phyloP scores from a whole-genome alignment of 23 red algal species.

The Pyropia yezoensis region DNA sequence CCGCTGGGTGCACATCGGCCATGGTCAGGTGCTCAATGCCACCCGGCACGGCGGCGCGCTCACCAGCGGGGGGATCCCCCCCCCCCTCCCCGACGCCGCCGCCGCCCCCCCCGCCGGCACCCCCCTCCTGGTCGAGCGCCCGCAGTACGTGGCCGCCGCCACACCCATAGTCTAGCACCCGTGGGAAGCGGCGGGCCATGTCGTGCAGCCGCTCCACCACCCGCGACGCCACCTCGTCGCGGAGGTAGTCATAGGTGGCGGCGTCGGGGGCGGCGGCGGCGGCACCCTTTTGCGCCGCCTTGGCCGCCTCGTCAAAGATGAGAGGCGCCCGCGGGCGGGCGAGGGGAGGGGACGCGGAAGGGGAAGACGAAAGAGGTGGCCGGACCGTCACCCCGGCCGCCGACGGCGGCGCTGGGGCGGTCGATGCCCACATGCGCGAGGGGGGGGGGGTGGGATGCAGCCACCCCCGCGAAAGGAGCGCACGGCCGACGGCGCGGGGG shows the following conservation, averaged over 20 bases:
- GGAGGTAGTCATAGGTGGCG: constrained; percentile 57
- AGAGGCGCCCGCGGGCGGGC: neutral
- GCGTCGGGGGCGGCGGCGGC: constrained; percentile 25
- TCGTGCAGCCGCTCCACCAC: constrained; percentile 73
- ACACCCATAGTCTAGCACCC: constrained; percentile 65
- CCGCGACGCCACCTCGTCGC: constrained; percentile 38
- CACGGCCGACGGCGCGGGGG: too few species aligned
- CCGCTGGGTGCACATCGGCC: constrained; percentile 12
- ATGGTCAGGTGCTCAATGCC: constrained; percentile 10
- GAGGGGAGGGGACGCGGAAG: too few species aligned
- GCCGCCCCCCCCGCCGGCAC: too few species aligned
- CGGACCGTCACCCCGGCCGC: neutral
- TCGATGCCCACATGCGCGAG: too few species aligned
- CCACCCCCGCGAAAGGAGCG: too few species aligned
- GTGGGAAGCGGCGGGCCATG: constrained; percentile 43
- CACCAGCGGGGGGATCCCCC: neutral
- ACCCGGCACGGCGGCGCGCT: neutral
- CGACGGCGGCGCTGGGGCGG: too few species aligned
- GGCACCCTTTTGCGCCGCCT: constrained; percentile 38
- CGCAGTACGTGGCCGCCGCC: constrained; percentile 66
- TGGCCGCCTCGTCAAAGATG: constrained; percentile 52
- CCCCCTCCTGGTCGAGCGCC: constrained; percentile 8
- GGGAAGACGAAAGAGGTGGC: too few species aligned
- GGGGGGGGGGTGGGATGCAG: too few species aligned
- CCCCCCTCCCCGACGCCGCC: too few species aligned